Evolutionary conservation across 106 monocot genomes (phyloP).

Genomic region (Acorus gramineus): DNA sequence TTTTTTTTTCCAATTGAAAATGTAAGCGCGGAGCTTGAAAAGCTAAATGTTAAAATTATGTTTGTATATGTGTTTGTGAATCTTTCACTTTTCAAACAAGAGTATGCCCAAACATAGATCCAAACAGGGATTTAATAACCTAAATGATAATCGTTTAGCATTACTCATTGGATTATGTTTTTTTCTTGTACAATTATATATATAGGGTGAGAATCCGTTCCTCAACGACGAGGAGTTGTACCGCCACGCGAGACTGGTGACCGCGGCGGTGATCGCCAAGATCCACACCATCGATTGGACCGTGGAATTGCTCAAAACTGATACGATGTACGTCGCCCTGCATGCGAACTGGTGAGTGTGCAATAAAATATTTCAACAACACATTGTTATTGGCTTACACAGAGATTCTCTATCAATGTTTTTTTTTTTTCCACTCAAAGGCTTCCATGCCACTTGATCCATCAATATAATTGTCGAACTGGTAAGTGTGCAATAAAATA

Average conservation of each 20-base stretch:
- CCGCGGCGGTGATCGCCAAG: constrained; percentile 64
- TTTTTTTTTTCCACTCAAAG: background rate
- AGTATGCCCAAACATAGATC: no score
- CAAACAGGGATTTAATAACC: no score
- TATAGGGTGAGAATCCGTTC: constrained; percentile 27
- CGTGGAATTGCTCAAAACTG: constrained; percentile 53
- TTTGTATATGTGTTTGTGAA: no score
- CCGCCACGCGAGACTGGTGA: constrained; percentile 38
- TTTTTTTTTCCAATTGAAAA: background rate
- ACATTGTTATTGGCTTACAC: background rate
- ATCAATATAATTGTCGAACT: constrained; percentile 34
- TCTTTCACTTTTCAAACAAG: no score
- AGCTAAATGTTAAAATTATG: no score
- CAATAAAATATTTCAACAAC: no score
- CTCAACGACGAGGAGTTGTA: constrained; percentile 39
- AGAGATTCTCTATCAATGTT: background rate
- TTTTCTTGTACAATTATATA: background rate
- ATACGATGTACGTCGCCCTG: constrained; percentile 33
- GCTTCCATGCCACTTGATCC: background rate
- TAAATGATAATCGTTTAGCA: no score
- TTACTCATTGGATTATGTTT: no score
- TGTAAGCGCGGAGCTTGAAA: no score
- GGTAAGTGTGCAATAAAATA: constrained; percentile 7
- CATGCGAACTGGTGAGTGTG: constrained; percentile 33
- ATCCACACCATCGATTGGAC: constrained; percentile 77